Conservation (phyloP, 2,329 filamentous ascomycete species). For the Colletotrichum orbiculare region DNA sequence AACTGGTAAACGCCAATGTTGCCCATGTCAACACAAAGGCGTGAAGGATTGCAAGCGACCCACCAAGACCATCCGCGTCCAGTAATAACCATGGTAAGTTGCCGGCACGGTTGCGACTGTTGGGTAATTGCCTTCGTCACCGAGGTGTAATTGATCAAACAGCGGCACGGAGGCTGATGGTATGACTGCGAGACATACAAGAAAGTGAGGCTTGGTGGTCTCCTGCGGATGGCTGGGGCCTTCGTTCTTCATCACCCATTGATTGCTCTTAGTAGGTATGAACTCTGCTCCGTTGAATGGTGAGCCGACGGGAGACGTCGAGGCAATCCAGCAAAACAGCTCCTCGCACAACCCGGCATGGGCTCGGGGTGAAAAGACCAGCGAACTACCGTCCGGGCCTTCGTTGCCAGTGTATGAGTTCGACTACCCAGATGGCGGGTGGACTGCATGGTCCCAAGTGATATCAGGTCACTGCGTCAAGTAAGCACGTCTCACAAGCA, state of each 20-base stretch:
- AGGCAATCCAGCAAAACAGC: not conserved
- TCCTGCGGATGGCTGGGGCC: not conserved
- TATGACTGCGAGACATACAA: not conserved
- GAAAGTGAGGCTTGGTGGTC: not conserved
- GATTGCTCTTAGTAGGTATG: too few species aligned
- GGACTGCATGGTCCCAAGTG: conserved; percentile 8
- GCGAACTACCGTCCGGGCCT: not conserved
- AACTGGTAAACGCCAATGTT: not conserved
- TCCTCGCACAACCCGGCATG: not conserved
- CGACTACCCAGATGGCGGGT: not conserved
- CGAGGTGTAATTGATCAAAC: not conserved
- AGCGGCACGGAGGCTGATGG: not conserved
- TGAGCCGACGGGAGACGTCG: too few species aligned
- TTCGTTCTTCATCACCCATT: too few species aligned
- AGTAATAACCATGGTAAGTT: not conserved
- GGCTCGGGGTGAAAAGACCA: not conserved
- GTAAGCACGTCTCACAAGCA: not conserved
- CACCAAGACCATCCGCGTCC: not conserved
- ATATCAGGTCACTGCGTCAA: conserved; percentile 1
- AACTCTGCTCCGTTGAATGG: too few species aligned
- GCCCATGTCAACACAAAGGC: not conserved
- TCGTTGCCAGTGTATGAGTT: not conserved
- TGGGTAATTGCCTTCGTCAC: not conserved
- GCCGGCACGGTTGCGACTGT: not conserved
- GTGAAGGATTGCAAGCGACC: not conserved